Base-by-base conservation (phyloP, 768 basidiomycete genomes). In the Boletus pseudopeckii region DNA sequence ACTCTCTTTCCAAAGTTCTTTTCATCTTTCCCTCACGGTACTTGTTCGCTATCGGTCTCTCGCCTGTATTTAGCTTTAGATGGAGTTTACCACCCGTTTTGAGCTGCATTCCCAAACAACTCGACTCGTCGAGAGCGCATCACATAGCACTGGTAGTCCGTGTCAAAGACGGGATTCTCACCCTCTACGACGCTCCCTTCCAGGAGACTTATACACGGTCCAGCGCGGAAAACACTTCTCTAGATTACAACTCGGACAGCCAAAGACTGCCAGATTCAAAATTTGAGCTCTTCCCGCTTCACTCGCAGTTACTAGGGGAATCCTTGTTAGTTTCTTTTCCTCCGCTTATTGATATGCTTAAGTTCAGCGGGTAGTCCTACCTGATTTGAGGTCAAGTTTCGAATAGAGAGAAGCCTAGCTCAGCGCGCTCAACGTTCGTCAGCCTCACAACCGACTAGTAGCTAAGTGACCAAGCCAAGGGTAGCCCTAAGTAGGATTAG, bases 241-340 rank as follows among this genome's bases (percentile, higher is more conserved):
- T 79, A 85, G 82, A 84, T 82, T 84, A 85, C 84, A 85, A 84
- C 80, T 84, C 81, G 80, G 80, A 80, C 77, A 60, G 71, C 74
- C 75, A 43, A 40, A 72, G 76, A 75, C 78, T 80, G 75, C 78
- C 84, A 85, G 84, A 85, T 85, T 85, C 78, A 75, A 85, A 85
- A 85, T 84, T 86, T 85, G 85, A 85, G 84, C 83, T 85, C 74
- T 81, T 87, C 83, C 85, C 81, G 74, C 81, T n/a, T 87, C 85
- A 84, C 85, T 86, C 81, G 83, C 85, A 83, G 85, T 83, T 86
- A 86, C 85, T 86, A 83, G 79, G 83, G 85, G 82, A 87, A 86
- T 86, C 85, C 85, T 85, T 80, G 85, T 87, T 87, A 85, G 84
- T 88, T 88, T 86, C 86, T 88, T 88, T 86, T 86, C 85, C 85